phyloP scores from a whole-genome alignment of 108 stramenopile genomes.

The Skeletonema tropicum region DNA sequence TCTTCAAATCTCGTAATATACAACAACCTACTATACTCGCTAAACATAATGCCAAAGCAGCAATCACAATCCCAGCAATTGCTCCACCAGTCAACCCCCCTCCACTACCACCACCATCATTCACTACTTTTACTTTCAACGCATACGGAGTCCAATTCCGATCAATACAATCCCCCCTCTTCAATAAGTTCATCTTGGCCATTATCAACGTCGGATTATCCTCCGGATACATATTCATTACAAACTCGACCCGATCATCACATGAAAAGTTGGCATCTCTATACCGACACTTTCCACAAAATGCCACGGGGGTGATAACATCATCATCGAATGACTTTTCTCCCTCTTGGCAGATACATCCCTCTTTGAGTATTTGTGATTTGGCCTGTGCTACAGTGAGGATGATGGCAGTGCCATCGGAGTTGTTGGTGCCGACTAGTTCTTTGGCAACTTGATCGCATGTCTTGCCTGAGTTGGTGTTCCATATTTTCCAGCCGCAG shows the following conservation, averaged over 20 bases:
- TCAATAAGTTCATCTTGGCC: background rate
- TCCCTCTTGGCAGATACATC: background rate
- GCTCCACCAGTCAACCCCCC: background rate
- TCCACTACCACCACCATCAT: background rate
- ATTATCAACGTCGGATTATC: background rate
- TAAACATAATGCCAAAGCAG: background rate
- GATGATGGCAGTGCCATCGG: too few relatives aligned
- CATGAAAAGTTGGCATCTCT: background rate
- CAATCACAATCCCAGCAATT: background rate
- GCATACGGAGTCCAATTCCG: constrained; percentile 7
- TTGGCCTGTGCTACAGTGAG: background rate
- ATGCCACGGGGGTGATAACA: background rate
- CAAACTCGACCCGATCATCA: constrained; percentile 5
- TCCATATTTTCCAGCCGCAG: constrained; percentile 4
- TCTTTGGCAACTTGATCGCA: background rate
- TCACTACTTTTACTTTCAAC: background rate
- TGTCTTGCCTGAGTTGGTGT: background rate
- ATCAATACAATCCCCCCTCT: background rate
- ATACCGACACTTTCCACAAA: constrained; percentile 5
- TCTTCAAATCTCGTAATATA: background rate
- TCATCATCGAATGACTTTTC: background rate
- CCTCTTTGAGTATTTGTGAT: constrained; percentile 2
- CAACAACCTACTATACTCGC: background rate
- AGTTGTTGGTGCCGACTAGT: background rate
- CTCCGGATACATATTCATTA: background rate